Conservation (phyloP, 208 protist genomes). For the Naegleria lovaniensis region DNA sequence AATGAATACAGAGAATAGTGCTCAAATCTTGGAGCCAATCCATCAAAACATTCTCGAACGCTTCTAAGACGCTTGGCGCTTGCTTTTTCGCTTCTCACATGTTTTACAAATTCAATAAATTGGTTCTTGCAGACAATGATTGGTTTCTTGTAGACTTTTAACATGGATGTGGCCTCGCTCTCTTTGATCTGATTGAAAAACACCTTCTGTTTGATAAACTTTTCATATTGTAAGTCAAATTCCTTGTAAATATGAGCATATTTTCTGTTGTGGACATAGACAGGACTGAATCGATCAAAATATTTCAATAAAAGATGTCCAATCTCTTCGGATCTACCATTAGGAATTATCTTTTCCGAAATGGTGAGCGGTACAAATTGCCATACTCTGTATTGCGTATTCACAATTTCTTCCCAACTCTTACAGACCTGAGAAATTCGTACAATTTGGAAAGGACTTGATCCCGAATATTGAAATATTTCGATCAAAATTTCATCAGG, state of each 20-base stretch:
- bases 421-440: background rate
- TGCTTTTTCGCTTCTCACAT: background rate
- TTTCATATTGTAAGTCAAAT: background rate
- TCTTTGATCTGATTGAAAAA: background rate
- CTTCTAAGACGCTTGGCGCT: background rate
- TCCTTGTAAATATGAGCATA: background rate
- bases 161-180: background rate
- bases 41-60: background rate
- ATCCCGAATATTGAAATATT: background rate
- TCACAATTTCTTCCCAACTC: background rate
- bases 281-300: background rate
- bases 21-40: background rate
- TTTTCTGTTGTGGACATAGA: background rate
- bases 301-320: background rate
- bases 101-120: background rate
- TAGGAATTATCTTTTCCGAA: background rate
- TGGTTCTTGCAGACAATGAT: background rate
- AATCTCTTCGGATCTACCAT: background rate
- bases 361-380: background rate
- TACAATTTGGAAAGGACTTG: background rate
- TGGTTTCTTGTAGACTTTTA: background rate
- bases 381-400: background rate
- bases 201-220: background rate
- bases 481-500: background rate
- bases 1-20: background rate